Conservation (phyloP, 1,139 yeast genomes). For the Casaregolazyma suthepensis region DNA sequence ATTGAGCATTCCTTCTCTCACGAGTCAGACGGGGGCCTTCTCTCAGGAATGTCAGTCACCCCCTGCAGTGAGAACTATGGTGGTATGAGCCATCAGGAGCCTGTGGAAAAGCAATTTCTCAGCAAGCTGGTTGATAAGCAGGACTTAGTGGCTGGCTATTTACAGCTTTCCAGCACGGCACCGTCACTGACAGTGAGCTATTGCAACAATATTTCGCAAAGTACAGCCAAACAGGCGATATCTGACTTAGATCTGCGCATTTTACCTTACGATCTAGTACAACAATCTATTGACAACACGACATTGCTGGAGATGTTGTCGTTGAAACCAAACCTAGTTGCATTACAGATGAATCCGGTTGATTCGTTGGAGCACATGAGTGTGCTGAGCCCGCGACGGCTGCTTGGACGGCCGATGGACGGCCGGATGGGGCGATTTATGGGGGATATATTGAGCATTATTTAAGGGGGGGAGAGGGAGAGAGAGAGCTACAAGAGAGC, state of each 20-base stretch:
- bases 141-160: background rate
- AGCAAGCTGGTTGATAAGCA: constrained; percentile 29
- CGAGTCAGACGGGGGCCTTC: constrained; percentile 32
- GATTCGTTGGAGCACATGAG: background rate
- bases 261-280: constrained; percentile 1
- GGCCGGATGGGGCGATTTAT: background rate
- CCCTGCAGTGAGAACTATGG: constrained; percentile 62
- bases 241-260: constrained; percentile 1
- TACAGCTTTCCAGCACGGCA: background rate
- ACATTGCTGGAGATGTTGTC: constrained; percentile 1
- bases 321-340: background rate
- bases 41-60: constrained; percentile 38
- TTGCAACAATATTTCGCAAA: background rate
- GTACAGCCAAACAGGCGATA: background rate
- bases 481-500: too few species aligned
- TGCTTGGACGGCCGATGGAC: background rate
- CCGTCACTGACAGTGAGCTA: background rate
- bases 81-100: constrained; percentile 51
- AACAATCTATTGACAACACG: background rate
- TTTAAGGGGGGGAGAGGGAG: too few species aligned
- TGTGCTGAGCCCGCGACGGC: background rate
- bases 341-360: constrained; percentile 2
- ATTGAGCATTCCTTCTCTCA: constrained; percentile 78
- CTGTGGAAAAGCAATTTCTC: constrained; percentile 38
- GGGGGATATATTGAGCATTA: background rate